Conservation (phyloP, 371 early-diverging fungal species). For the Cokeromyces recurvatus region DNA sequence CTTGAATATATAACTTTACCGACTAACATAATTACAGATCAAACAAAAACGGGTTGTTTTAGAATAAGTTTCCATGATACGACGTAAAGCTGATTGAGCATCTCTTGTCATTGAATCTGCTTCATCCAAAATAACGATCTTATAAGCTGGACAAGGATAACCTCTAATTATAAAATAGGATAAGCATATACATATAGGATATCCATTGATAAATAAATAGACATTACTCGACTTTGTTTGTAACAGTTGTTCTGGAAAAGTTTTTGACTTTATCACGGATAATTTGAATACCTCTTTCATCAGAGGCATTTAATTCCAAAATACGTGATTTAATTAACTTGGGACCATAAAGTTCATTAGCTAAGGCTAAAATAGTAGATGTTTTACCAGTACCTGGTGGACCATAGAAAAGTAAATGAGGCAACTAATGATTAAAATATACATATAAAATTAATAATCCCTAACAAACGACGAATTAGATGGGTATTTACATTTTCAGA, state of each 20-base stretch:
- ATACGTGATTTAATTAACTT: slow-evolving; percentile 74
- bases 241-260: slow-evolving; percentile 83
- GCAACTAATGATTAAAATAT: slow-evolving; percentile 67
- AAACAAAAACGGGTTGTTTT: slow-evolving; percentile 96
- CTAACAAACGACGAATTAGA: too few relatives aligned
- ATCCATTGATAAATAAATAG: neutral
- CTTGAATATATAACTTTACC: slow-evolving; percentile 41
- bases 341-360: slow-evolving; percentile 88
- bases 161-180: slow-evolving; percentile 7
- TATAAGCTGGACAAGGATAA: slow-evolving; percentile 80
- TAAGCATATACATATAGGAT: neutral
- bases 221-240: slow-evolving; percentile 16
- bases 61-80: slow-evolving; percentile 99
- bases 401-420: slow-evolving; percentile 98
- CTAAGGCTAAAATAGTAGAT: slow-evolving; percentile 92
- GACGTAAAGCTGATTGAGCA: slow-evolving; percentile 97
- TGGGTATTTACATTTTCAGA: slow-evolving; percentile 71
- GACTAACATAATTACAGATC: slow-evolving; percentile 95
- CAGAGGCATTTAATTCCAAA: slow-evolving; percentile 98
- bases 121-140: slow-evolving; percentile 98
- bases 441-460: neutral
- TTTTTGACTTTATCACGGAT: slow-evolving; percentile 96
- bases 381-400: slow-evolving; percentile 99
- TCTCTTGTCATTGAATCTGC: slow-evolving; percentile 99
- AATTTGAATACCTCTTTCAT: slow-evolving; percentile 97